Evolutionary conservation across 805 yeast genomes (phyloP).

Genomic region (Jamesozyma piceae): DNA sequence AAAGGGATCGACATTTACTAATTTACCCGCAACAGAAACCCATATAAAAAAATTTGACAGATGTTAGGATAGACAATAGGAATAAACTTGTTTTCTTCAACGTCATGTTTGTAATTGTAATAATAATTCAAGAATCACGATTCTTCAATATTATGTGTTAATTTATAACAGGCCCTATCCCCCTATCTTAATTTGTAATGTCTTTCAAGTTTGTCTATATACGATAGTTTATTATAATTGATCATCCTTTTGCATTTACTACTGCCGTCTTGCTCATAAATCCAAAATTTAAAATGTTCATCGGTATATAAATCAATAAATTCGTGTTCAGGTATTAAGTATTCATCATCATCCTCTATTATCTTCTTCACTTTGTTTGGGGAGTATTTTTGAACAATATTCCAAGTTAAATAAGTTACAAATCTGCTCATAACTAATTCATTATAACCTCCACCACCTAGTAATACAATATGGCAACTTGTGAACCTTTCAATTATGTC

Average conservation of each 20-base stretch:
- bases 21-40: too few relatives aligned
- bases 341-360: constrained; percentile 27
- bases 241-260: constrained; percentile 24
- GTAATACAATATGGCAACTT: constrained; percentile 25
- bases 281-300: constrained; percentile 44
- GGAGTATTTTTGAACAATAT: constrained; percentile 10
- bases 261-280: constrained; percentile 29
- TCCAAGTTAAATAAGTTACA: constrained; percentile 36
- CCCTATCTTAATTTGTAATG: background rate
- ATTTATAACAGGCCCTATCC: too few relatives aligned
- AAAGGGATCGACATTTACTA: too few relatives aligned
- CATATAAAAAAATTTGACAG: too few relatives aligned
- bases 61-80: too few relatives aligned
- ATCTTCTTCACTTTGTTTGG: background rate
- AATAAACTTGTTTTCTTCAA: too few relatives aligned
- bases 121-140: too few relatives aligned
- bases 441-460: constrained; percentile 78
- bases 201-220: background rate
- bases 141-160: too few relatives aligned
- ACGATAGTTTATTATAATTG: constrained; percentile 22
- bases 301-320: constrained; percentile 35
- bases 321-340: constrained; percentile 45
- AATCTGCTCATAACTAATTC: constrained; percentile 51
- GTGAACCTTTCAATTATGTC: constrained; percentile 20
- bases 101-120: too few relatives aligned